Evolutionary conservation across 73 alveolate genomes (phyloP).

Genomic region (Diophrys sp.): DNA sequence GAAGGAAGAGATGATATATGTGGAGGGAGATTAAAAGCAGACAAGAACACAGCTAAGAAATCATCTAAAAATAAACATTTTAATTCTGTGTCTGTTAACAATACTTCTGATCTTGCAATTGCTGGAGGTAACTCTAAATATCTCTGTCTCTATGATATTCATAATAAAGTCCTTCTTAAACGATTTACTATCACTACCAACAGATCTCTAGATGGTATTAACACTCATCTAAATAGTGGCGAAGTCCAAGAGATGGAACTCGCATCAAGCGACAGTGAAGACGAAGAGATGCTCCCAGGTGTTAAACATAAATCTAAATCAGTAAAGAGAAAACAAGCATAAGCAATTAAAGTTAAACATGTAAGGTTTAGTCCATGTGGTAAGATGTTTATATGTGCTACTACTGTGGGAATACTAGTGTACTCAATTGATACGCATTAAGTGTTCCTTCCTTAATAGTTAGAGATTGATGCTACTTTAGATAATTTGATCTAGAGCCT

Average conservation of each 20-base stretch:
- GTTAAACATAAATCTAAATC: constrained; percentile 51
- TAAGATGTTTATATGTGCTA: constrained; percentile 78
- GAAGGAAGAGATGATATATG: constrained; percentile 86
- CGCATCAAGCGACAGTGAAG: constrained; percentile 71
- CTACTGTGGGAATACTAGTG: constrained; percentile 79
- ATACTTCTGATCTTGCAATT: constrained; percentile 81
- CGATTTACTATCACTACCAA: constrained; percentile 84
- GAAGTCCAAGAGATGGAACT: constrained; percentile 64
- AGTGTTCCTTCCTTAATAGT: constrained; percentile 54
- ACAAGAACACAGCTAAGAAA: constrained; percentile 76
- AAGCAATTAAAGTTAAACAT: constrained; percentile 70
- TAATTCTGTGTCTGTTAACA: constrained; percentile 74
- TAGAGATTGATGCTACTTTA: constrained; percentile 75
- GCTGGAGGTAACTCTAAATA: constrained; percentile 96
- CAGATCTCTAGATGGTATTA: constrained; percentile 88
- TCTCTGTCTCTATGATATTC: constrained; percentile 88
- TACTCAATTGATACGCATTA: constrained; percentile 56
- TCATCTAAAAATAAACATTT: constrained; percentile 79
- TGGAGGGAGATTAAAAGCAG: constrained; percentile 91
- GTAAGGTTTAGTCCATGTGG: constrained; percentile 75
- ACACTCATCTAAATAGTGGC: constrained; percentile 77
- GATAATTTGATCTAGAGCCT: constrained; percentile 65
- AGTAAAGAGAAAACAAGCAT: constrained; percentile 46
- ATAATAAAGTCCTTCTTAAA: constrained; percentile 80
- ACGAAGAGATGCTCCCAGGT: constrained; percentile 88